Evolutionary conservation across 2,329 filamentous ascomycete genomes (phyloP), one percentile per base, ranked within the genome.

Genomic region (Ceratocystis colombiana): DNA sequence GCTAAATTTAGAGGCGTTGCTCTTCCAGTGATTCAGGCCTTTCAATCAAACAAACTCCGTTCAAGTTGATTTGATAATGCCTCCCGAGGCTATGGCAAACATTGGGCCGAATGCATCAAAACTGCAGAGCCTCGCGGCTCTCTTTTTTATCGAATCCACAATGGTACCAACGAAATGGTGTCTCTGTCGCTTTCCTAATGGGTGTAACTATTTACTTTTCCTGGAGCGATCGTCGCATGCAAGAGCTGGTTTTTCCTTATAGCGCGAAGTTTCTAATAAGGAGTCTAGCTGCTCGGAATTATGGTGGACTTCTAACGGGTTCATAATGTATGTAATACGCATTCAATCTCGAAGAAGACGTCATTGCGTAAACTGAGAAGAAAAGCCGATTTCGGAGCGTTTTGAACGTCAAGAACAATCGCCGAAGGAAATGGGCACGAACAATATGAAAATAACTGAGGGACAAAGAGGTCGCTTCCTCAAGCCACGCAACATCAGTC

Each of bases 361-460:
- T 22, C 46, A 50, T 20, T 6, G 15, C 8, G 22, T 50, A 4
- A 25, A 25, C 48, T 3, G 22, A 17, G 2, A 57, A 57, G 12
- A 57, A 57, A 33, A 3, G 53, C 53, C 53, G 53, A 57, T 57
- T 30, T 57, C 53, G 53, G 53, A 57, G 53, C 15, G 12, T 17
- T n/a, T 33, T n/a, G 7, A 8, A 53, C 20, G 2, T 53, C n/a
- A 20, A 53, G 22, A 25, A 53, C 48, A 25, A 2, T 8, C 7
- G 48, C 20, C 5, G 48, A 25, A 53, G 48, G 22, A 53, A 22
- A 25, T 5, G 6, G n/a, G 10, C 48, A 22, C n/a, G n/a, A 22
- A 4, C 8, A 53, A 53, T 25, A 53, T 2, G 37, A 41, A 41
- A 41, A 41, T 12, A 41, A 4, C 37, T 15, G 37, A 41, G 12